Percentiles rank a stretch among this genome's conserved stretches.
phyloP scores from a whole-genome alignment of 108 stramenopile species.

The Fragilariopsis cylindrus region DNA sequence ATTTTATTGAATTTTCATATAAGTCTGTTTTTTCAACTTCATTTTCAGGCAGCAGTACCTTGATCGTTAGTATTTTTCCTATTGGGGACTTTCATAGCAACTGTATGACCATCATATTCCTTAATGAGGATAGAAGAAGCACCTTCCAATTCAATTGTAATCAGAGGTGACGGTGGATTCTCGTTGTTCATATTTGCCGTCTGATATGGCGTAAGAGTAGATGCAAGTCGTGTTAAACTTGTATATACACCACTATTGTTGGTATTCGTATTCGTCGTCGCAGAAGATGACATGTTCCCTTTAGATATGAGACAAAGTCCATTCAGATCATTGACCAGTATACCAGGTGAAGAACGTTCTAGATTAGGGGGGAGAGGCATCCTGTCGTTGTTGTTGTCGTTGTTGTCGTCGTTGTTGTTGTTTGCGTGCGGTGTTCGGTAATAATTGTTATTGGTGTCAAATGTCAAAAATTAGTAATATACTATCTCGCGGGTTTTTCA shows the following conservation, averaged over 20 bases:
- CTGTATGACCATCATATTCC: slow-evolving; percentile 65
- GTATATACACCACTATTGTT: slow-evolving; percentile 55
- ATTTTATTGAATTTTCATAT: neutral
- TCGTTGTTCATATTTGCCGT: slow-evolving; percentile 22
- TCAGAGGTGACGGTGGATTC: slow-evolving; percentile 37
- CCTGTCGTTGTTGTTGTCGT: too few species aligned
- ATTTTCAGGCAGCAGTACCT: too few species aligned
- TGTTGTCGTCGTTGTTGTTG: too few species aligned
- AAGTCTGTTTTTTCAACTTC: neutral
- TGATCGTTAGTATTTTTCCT: neutral
- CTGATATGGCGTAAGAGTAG: slow-evolving; percentile 39
- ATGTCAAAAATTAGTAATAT: too few species aligned
- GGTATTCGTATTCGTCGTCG: neutral
- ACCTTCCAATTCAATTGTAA: slow-evolving; percentile 65
- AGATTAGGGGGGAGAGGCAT: too few species aligned
- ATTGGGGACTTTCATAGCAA: slow-evolving; percentile 62
- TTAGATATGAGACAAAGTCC: slow-evolving; percentile 59
- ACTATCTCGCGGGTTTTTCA: too few species aligned
- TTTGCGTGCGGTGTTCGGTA: too few species aligned
- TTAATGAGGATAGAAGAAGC: slow-evolving; percentile 54
- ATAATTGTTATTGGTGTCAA: too few species aligned
- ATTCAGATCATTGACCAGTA: slow-evolving; percentile 61
- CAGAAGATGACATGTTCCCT: slow-evolving; percentile 41
- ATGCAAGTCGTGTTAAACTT: slow-evolving; percentile 55
- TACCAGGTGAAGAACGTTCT: slow-evolving; percentile 6